phyloP scores from a whole-genome alignment of 2,329 filamentous ascomycete species.

The Furcasterigmium sp. region DNA sequence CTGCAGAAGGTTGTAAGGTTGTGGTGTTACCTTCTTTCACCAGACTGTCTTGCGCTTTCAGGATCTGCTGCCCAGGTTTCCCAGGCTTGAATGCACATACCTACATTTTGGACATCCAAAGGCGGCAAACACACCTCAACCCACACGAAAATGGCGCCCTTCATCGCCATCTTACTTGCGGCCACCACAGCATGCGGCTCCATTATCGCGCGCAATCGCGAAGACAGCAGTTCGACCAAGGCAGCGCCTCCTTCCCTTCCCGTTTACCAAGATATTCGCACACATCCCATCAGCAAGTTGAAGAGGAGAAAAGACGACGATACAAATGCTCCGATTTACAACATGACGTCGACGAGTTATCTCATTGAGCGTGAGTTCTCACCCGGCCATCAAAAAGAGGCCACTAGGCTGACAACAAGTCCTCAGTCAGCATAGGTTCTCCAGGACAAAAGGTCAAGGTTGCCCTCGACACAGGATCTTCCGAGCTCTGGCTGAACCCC shows the following conservation, averaged over 20 bases:
- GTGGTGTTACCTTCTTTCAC: no score
- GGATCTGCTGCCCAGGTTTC: no score
- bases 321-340: constrained; percentile 9
- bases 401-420: constrained; percentile 1
- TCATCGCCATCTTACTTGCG: constrained; percentile 1
- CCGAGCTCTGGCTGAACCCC: constrained; percentile 51
- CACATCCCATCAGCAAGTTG: constrained; percentile 8
- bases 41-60: no score
- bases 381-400: not conserved
- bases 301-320: constrained; percentile 8
- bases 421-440: constrained; percentile 21
- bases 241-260: constrained; percentile 7
- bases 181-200: constrained; percentile 6
- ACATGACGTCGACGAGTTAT: constrained; percentile 13
- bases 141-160: not conserved
- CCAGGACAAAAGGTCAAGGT: constrained; percentile 38
- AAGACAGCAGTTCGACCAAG: constrained; percentile 1
- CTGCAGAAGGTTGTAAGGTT: no score
- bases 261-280: constrained; percentile 11
- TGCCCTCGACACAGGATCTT: constrained; percentile 46
- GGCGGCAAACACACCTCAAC: not conserved
- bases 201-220: constrained; percentile 2
- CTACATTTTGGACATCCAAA: no score
- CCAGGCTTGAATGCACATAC: no score
- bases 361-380: constrained; percentile 11